Conservation (phyloP, 495 filamentous ascomycete genomes). For the Lasiosphaeris hirsuta region DNA sequence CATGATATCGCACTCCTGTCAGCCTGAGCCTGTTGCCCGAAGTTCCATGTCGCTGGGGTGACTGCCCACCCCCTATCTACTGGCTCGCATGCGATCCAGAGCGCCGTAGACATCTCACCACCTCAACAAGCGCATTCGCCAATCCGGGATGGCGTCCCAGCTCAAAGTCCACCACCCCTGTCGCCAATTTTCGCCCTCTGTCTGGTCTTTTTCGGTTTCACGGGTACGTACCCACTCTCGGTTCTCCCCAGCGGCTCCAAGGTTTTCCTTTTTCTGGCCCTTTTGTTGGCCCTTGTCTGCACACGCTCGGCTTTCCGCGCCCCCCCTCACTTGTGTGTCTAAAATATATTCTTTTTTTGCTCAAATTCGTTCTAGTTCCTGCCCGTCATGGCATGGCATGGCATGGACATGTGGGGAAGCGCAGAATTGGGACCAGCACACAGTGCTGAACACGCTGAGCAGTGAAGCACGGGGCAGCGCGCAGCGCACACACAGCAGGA, state of each 20-base stretch:
- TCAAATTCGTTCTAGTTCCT: no score
- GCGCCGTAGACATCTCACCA: neutral
- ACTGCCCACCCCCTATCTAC: no score
- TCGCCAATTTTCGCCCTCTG: constrained; percentile 1
- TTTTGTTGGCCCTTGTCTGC: neutral
- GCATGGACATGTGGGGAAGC: neutral
- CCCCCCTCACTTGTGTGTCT: neutral
- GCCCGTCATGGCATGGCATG: neutral
- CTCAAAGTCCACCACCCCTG: constrained; percentile 5
- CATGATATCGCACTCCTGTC: no score
- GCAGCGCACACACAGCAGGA: neutral
- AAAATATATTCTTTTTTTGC: no score
- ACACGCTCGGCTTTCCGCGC: neutral
- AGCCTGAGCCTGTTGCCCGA: no score
- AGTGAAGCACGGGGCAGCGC: neutral
- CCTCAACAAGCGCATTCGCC: constrained; percentile 1
- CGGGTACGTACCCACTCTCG: neutral
- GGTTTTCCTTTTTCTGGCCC: neutral
- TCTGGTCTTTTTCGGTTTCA: neutral
- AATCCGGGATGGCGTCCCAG: constrained; percentile 12
- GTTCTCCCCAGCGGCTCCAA: neutral
- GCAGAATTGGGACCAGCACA: neutral
- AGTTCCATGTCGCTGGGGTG: no score
- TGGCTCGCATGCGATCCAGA: neutral
- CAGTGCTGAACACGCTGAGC: constrained; percentile 18